These are phyloP conservation scores for Backusella psychrophila DNA, from an alignment of 192 early-diverging fungal genomes.

Conservation along the genomic window DNA sequence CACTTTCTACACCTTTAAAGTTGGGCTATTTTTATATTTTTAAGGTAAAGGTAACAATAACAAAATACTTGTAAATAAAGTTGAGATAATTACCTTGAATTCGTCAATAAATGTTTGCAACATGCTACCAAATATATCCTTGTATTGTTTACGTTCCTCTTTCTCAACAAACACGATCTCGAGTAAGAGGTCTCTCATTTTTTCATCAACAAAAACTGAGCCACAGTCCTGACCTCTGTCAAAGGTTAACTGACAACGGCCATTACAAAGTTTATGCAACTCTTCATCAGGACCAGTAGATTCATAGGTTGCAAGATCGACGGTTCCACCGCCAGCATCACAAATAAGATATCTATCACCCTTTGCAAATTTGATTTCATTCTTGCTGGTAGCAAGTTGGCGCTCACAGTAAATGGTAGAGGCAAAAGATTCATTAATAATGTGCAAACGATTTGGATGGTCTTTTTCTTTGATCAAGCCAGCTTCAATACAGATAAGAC, in stretches of 20 bases:
- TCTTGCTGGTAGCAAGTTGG: neutral
- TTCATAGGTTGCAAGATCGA: conserved; percentile 6
- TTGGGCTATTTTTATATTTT: neutral
- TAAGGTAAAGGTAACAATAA: neutral
- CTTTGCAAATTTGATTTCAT: neutral
- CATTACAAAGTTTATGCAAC: neutral
- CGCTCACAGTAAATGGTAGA: conserved; percentile 3
- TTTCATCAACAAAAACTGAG: neutral
- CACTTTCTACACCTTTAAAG: neutral
- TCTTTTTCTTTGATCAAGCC: conserved; percentile 5
- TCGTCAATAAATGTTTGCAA: neutral
- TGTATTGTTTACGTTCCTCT: neutral
- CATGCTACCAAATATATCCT: neutral
- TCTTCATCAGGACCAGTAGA: neutral
- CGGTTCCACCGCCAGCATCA: conserved; percentile 14
- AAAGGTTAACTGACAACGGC: neutral
- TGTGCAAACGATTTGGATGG: neutral
- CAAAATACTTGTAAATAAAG: neutral
- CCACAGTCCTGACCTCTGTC: conserved; percentile 1
- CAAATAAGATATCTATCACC: no score
- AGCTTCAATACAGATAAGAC: neutral
- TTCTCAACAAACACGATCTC: neutral
- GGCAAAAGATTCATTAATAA: conserved; percentile 9
- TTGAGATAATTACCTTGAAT: neutral
- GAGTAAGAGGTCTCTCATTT: no score